A percentile compares a stretch with the other conserved stretches of the same genome.
phyloP scores from a whole-genome alignment of 1,139 yeast genomes.

The Geotrichum cucujoidarum region DNA sequence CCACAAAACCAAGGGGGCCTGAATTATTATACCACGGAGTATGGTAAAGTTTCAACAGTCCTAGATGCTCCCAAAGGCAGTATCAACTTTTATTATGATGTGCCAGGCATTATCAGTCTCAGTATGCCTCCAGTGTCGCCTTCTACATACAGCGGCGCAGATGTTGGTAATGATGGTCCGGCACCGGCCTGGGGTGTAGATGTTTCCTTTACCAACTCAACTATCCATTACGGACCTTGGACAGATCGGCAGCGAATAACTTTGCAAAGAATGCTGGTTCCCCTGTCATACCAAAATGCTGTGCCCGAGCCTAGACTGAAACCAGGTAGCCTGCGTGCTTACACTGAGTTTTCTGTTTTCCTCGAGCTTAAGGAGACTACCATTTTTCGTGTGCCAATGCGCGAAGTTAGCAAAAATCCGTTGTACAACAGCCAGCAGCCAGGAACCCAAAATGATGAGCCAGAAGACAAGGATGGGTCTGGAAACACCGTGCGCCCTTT shows the following conservation, averaged over 20 bases:
- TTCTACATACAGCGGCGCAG: conserved; percentile 38
- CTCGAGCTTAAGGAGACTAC: conserved; percentile 56
- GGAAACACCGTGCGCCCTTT: conserved; percentile 51
- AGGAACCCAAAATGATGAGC: neutral
- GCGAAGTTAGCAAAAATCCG: conserved; percentile 76
- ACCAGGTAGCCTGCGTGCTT: conserved; percentile 52
- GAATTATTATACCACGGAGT: conserved; percentile 47
- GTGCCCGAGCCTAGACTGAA: conserved; percentile 41
- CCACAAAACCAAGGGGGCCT: neutral
- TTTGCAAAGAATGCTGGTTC: conserved; percentile 63
- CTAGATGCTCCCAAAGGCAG: conserved; percentile 57
- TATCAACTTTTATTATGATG: conserved; percentile 61
- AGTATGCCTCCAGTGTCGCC: conserved; percentile 18
- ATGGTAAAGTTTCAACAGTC: conserved; percentile 74
- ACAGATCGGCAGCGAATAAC: conserved; percentile 77
- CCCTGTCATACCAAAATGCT: conserved; percentile 59
- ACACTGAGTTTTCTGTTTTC: conserved; percentile 52
- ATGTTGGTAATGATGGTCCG: conserved; percentile 51
- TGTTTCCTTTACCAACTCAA: conserved; percentile 54
- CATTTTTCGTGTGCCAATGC: conserved; percentile 70
- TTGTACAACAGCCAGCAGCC: conserved; percentile 22
- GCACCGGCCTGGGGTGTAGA: conserved; percentile 66
- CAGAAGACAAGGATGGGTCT: neutral
- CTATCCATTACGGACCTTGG: conserved; percentile 91
- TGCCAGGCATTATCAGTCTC: conserved; percentile 57